These are phyloP conservation scores for Raddia guianensis DNA, from an alignment of 176 grass and related monocot genomes.

Conservation along the genomic window DNA sequence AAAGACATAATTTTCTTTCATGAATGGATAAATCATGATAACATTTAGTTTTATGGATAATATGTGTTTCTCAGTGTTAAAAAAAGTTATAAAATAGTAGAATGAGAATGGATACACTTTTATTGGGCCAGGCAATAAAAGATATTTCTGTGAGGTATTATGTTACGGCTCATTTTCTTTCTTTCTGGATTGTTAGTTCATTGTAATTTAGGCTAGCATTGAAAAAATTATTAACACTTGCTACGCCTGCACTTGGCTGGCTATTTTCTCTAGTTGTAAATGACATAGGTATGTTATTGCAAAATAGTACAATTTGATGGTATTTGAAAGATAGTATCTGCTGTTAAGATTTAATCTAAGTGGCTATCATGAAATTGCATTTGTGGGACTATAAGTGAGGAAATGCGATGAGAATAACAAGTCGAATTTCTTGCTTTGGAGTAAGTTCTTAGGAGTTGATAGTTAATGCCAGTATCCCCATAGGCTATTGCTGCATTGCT, in stretches of 20 bases:
- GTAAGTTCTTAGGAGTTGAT: neutral
- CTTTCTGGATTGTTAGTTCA: neutral
- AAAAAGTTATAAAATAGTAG: neutral
- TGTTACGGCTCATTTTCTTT: conserved; percentile 1
- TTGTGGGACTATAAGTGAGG: neutral
- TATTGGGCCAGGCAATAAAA: neutral
- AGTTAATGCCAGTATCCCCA: neutral
- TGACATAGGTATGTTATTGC: conserved; percentile 1
- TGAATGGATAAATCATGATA: neutral
- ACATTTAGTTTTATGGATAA: neutral
- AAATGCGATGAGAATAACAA: neutral
- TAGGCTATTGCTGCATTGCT: neutral
- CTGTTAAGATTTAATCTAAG: neutral
- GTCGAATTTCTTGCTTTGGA: neutral
- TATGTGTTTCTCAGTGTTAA: neutral
- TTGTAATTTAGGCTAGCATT: neutral
- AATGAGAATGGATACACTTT: neutral
- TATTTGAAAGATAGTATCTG: neutral
- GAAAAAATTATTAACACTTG: neutral
- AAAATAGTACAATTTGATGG: neutral
- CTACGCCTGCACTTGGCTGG: neutral
- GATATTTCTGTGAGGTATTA: neutral
- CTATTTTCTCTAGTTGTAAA: conserved; percentile 12
- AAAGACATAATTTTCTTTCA: neutral
- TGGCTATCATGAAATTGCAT: neutral